Evolutionary conservation across 2,329 filamentous ascomycete species (phyloP).

Genomic region (Tolypocladium pustulatum): DNA sequence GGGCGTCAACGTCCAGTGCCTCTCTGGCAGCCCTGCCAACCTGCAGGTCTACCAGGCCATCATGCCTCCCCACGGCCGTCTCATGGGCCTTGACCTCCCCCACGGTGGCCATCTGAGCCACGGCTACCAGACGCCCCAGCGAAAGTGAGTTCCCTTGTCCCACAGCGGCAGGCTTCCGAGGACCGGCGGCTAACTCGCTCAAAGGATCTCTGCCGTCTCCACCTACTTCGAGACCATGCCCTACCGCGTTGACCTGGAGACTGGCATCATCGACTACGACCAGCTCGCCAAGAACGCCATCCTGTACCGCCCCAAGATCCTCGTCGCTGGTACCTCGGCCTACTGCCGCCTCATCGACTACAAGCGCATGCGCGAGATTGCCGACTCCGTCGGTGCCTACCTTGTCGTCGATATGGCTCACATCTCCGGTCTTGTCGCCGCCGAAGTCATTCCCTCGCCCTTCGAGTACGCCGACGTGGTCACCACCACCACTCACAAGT

Average conservation of each 20-base stretch:
- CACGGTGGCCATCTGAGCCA: conserved; percentile 93
- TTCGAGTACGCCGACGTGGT: conserved; percentile 92
- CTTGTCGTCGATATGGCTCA: conserved; percentile 97
- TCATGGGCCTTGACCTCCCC: conserved; percentile 94
- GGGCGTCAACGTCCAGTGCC: conserved; percentile 97
- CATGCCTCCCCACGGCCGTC: conserved; percentile 86
- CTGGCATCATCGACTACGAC: conserved; percentile 96
- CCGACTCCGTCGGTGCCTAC: conserved; percentile 87
- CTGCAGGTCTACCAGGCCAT: conserved; percentile 97
- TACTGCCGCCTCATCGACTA: conserved; percentile 99
- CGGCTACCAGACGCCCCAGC: conserved; percentile 91
- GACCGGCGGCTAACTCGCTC: not conserved
- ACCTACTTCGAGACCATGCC: conserved; percentile 99
- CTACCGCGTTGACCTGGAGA: conserved; percentile 81
- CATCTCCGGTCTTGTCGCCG: conserved; percentile 91
- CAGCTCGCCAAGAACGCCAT: conserved; percentile 79
- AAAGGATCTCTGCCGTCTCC: conserved; percentile 84
- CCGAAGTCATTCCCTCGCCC: conserved; percentile 84
- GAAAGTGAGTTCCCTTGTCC: conserved; percentile 52
- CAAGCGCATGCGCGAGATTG: conserved; percentile 88
- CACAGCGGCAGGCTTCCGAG: not conserved
- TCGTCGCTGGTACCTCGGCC: conserved; percentile 92
- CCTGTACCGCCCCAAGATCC: conserved; percentile 90
- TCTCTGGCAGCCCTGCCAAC: conserved; percentile 91
- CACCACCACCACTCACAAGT: conserved; percentile 98